Evolutionary conservation across 208 protist species (phyloP).

Genomic region (Leishmania major): DNA sequence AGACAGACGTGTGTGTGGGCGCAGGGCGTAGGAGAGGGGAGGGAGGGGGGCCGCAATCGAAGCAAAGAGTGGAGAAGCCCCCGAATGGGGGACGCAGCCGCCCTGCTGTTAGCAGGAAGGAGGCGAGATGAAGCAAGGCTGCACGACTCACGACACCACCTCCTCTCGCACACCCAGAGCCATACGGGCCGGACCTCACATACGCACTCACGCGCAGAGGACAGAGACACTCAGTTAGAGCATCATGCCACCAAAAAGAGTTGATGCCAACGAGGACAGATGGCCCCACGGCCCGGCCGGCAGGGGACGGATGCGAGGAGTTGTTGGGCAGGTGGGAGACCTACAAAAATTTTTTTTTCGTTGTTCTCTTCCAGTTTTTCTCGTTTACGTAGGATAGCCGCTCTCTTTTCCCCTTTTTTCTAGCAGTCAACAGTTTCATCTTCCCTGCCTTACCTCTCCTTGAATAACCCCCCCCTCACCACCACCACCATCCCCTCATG

Average conservation of each 20-base stretch:
- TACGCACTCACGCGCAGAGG: not conserved
- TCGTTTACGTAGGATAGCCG: constrained; percentile 2
- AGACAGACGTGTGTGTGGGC: not conserved
- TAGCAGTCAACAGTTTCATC: not conserved
- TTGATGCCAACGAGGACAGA: not conserved
- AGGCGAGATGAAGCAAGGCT: not conserved
- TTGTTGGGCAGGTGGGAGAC: not conserved
- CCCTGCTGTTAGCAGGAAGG: not conserved
- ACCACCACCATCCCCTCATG: too few species aligned
- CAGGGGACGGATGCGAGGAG: not conserved
- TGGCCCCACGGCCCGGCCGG: not conserved
- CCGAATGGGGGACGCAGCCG: not conserved
- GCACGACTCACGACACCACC: not conserved
- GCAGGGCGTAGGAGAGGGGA: not conserved
- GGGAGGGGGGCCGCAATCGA: not conserved
- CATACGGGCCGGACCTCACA: not conserved
- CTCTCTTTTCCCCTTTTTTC: constrained; percentile 11
- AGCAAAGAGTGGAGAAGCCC: not conserved
- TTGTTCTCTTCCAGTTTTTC: not conserved
- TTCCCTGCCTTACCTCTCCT: not conserved
- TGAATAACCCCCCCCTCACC: not conserved
- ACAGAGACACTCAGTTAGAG: not conserved
- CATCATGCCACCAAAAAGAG: not conserved
- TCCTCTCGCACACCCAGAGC: not conserved
- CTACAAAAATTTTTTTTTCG: not conserved